Conservation (phyloP, 179 eudicot species). For the Vitellaria paradoxa region DNA sequence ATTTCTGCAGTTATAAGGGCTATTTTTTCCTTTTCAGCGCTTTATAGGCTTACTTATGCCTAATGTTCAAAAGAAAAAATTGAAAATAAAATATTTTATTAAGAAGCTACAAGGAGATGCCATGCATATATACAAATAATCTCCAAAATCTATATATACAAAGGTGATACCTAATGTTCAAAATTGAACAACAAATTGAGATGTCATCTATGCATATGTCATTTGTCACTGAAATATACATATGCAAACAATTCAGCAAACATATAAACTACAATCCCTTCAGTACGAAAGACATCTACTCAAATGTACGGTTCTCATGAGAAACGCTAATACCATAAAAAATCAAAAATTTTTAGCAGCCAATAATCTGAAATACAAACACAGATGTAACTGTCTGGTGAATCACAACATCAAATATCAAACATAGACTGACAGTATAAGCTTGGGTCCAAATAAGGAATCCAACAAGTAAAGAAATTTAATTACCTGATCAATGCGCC, state of each 20-base stretch:
- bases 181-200: not conserved
- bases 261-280: not conserved
- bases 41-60: not conserved
- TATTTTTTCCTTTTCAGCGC: not conserved
- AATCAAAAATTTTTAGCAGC: not conserved
- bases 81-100: too few relatives aligned
- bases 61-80: too few relatives aligned
- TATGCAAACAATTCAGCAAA: not conserved
- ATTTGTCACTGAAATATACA: not conserved
- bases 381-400: not conserved
- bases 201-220: not conserved
- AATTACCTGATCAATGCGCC: constrained; percentile 50
- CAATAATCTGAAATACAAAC: not conserved
- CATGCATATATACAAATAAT: too few relatives aligned
- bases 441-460: not conserved
- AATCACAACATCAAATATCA: not conserved
- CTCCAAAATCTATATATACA: too few relatives aligned
- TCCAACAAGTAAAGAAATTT: not conserved
- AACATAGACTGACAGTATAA: too few relatives aligned
- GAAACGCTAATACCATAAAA: not conserved
- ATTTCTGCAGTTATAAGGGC: not conserved
- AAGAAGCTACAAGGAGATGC: too few relatives aligned
- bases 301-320: not conserved
- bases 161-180: not conserved
- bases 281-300: not conserved